phyloP scores from a whole-genome alignment of 176 grass and related monocot genomes.

The Avena eriantha region DNA sequence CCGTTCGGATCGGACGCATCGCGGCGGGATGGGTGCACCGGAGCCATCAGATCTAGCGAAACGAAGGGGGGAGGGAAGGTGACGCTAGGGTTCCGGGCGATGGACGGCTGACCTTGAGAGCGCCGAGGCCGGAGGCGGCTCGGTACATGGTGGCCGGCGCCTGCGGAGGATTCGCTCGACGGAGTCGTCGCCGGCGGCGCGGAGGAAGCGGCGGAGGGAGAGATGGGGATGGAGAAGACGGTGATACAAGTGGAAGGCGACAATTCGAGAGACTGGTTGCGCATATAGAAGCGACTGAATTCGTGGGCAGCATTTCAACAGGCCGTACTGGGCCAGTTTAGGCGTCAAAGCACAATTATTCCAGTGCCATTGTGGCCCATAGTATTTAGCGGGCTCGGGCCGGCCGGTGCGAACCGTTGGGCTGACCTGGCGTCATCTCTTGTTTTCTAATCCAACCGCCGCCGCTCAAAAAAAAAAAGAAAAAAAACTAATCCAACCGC shows the following conservation, averaged over 20 bases:
- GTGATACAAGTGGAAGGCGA: slow-evolving; percentile 45
- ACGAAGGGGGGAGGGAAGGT: neutral
- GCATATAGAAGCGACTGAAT: neutral
- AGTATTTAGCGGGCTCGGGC: neutral
- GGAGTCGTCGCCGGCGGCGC: slow-evolving; percentile 41
- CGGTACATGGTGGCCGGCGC: slow-evolving; percentile 65
- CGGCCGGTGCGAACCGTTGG: neutral
- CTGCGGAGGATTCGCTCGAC: slow-evolving; percentile 14
- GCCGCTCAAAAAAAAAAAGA: neutral
- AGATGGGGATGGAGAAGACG: slow-evolving; percentile 39
- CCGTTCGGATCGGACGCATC: slow-evolving; percentile 41
- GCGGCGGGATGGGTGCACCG: neutral
- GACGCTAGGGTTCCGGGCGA: slow-evolving; percentile 12
- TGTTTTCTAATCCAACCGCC: neutral
- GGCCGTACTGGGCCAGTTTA: neutral
- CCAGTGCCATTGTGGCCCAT: neutral
- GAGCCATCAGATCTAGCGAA: slow-evolving; percentile 49
- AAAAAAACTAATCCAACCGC: neutral
- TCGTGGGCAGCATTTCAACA: neutral
- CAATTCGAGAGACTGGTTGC: slow-evolving; percentile 9
- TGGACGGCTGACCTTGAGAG: slow-evolving; percentile 72
- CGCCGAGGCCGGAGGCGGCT: slow-evolving; percentile 59
- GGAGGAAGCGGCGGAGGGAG: slow-evolving; percentile 31
- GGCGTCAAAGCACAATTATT: neutral
- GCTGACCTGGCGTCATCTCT: neutral